Conservation (phyloP, 2,329 filamentous ascomycete species). For the Bipolaris zeicola region DNA sequence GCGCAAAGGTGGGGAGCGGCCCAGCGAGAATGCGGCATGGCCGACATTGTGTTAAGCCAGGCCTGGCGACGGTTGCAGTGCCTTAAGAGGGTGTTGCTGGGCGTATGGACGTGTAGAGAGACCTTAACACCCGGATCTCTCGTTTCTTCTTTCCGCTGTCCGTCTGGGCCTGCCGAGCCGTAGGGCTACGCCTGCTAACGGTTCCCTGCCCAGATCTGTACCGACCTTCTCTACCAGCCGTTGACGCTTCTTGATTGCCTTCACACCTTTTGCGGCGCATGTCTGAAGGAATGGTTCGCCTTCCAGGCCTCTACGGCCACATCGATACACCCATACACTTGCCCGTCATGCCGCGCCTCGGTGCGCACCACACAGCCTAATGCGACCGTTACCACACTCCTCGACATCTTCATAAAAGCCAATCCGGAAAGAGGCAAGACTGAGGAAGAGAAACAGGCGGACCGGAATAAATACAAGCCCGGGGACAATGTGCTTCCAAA, state of each 20-base stretch:
- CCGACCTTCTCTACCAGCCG: constrained; percentile 89
- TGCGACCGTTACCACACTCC: constrained; percentile 83
- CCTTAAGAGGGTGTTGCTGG: too few relatives aligned
- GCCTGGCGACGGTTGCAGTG: not conserved
- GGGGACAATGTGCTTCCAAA: constrained; percentile 81
- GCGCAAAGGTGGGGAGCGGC: constrained; percentile 3
- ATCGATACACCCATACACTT: constrained; percentile 72
- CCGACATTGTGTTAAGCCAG: not conserved
- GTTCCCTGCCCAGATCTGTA: constrained; percentile 75
- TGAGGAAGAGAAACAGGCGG: constrained; percentile 74
- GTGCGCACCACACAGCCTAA: constrained; percentile 90
- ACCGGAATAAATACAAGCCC: constrained; percentile 75
- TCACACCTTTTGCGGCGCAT: constrained; percentile 94
- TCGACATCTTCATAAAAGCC: constrained; percentile 84
- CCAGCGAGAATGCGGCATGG: not conserved
- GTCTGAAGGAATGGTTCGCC: constrained; percentile 93
- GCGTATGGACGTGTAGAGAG: not conserved
- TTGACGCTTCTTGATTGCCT: constrained; percentile 90
- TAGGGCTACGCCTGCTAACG: constrained; percentile 31
- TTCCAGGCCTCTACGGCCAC: constrained; percentile 71
- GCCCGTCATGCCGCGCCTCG: constrained; percentile 85
- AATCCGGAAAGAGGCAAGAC: constrained; percentile 77
- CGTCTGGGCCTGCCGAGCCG: not conserved
- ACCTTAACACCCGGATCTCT: not conserved
- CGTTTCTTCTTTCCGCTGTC: not conserved